A percentile compares a stretch with the other conserved stretches of the same genome.
Conservation (phyloP, 306 rosid species). For the Castanopsis chinensis region DNA sequence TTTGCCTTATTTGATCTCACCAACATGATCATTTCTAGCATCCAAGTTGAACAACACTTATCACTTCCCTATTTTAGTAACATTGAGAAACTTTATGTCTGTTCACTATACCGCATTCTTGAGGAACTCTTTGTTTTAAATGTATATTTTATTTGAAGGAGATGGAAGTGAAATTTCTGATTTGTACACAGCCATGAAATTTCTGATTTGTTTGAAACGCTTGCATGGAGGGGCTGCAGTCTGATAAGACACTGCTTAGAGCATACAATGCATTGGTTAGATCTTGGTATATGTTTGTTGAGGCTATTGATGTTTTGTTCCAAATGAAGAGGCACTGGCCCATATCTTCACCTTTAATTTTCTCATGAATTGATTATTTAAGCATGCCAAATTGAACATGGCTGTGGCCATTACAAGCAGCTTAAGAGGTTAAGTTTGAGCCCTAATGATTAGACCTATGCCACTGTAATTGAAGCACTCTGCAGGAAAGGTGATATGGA, state of each 20-base stretch:
- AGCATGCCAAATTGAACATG: slow-evolving; percentile 36
- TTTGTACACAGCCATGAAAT: slow-evolving; percentile 20
- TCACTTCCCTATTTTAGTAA: background rate
- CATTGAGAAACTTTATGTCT: background rate
- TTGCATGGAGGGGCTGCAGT: slow-evolving; percentile 31
- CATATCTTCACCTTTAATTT: slow-evolving; percentile 59
- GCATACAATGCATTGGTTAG: slow-evolving; percentile 62
- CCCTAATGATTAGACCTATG: slow-evolving; percentile 64
- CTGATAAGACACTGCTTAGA: slow-evolving; percentile 28
- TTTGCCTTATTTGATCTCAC: background rate
- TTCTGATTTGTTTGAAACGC: slow-evolving; percentile 39
- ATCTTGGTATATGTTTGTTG: slow-evolving; percentile 60
- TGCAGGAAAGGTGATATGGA: slow-evolving; percentile 58
- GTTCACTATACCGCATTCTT: background rate
- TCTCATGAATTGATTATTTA: slow-evolving; percentile 62
- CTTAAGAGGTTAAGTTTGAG: slow-evolving; percentile 66
- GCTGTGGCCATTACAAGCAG: slow-evolving; percentile 52
- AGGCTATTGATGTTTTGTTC: slow-evolving; percentile 59
- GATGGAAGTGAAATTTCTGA: slow-evolving; percentile 48
- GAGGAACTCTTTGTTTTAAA: background rate
- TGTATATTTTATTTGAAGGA: slow-evolving; percentile 24
- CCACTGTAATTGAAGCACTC: slow-evolving; percentile 61
- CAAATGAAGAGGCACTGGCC: slow-evolving; percentile 22
- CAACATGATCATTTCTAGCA: background rate
- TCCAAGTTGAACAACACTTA: background rate